A percentile compares a stretch with the other conserved stretches of the same genome.
These are phyloP conservation scores for Agarophyton chilense DNA, from an alignment of 23 red algal species.

Conservation along the genomic window DNA sequence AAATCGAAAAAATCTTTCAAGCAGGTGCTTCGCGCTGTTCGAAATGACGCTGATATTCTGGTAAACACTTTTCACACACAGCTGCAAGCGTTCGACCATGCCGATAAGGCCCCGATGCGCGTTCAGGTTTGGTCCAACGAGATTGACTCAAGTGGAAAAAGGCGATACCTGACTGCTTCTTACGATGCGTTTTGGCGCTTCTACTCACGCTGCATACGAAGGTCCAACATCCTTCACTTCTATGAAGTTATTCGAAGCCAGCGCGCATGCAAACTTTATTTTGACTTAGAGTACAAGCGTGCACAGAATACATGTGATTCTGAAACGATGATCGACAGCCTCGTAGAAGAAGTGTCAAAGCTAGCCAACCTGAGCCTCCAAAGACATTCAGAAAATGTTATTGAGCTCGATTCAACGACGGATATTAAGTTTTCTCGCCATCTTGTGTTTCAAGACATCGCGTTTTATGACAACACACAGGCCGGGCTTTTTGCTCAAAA, in stretches of 20 bases:
- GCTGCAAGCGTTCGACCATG: conserved; percentile 37
- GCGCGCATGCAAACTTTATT: conserved; percentile 75
- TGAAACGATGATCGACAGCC: conserved; percentile 11
- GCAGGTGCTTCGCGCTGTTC: conserved; percentile 4
- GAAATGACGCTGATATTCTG: not conserved
- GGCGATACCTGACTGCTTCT: conserved; percentile 31
- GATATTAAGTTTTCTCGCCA: conserved; percentile 74
- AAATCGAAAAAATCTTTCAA: not conserved
- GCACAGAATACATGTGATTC: conserved; percentile 27
- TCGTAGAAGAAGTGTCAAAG: conserved; percentile 1
- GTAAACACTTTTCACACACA: conserved; percentile 18
- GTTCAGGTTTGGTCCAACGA: conserved; percentile 47
- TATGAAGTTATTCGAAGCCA: conserved; percentile 84
- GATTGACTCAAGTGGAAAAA: conserved; percentile 33
- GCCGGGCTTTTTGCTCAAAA: conserved; percentile 65
- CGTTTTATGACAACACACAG: conserved; percentile 51
- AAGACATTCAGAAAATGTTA: conserved; percentile 24
- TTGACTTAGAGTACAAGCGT: conserved; percentile 83
- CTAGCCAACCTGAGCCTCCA: not conserved
- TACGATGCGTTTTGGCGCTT: conserved; percentile 39
- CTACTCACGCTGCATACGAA: conserved; percentile 36
- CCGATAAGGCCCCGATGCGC: not conserved
- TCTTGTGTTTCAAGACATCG: conserved; percentile 64
- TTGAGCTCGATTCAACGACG: conserved; percentile 74
- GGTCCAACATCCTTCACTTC: conserved; percentile 45